Conservation (phyloP, 768 basidiomycete species). For the Butyriboletus loyo region DNA sequence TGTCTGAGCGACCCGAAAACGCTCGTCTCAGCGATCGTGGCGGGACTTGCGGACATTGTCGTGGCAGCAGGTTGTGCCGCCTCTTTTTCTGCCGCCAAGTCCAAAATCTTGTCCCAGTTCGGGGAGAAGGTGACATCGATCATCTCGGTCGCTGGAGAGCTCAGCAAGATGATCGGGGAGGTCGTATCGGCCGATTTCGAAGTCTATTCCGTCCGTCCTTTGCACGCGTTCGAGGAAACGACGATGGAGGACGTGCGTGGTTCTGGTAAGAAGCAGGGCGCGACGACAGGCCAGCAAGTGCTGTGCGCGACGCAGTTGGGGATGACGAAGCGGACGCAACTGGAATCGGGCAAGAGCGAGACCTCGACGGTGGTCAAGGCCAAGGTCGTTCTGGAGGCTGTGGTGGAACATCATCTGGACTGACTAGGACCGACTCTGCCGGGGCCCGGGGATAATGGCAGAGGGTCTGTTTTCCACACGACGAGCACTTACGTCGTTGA, state of each 20-base stretch:
- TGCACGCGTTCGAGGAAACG: too few species aligned
- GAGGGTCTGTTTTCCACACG: too few species aligned
- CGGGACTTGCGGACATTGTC: conserved; percentile 3
- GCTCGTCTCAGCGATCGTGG: not conserved
- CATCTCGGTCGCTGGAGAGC: not conserved
- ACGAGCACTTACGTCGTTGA: too few species aligned
- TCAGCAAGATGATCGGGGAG: conserved; percentile 8
- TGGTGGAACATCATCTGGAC: too few species aligned
- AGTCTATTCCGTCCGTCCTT: too few species aligned
- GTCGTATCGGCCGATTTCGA: conserved; percentile 7
- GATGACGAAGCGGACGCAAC: conserved; percentile 7
- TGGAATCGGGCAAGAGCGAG: not conserved
- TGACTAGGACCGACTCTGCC: too few species aligned
- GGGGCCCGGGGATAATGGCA: too few species aligned
- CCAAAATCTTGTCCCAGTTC: not conserved
- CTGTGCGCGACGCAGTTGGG: conserved; percentile 13
- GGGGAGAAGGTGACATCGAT: not conserved
- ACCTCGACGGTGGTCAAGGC: conserved; percentile 3
- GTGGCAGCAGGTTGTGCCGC: conserved; percentile 3
- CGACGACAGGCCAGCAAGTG: not conserved
- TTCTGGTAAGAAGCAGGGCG: too few species aligned
- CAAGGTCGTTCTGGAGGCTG: conserved; percentile 14
- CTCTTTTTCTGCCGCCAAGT: not conserved
- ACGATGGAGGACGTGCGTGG: too few species aligned
- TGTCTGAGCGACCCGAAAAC: not conserved